phyloP scores from a whole-genome alignment of 2,329 filamentous ascomycete genomes.

The Clarireedia paspali region DNA sequence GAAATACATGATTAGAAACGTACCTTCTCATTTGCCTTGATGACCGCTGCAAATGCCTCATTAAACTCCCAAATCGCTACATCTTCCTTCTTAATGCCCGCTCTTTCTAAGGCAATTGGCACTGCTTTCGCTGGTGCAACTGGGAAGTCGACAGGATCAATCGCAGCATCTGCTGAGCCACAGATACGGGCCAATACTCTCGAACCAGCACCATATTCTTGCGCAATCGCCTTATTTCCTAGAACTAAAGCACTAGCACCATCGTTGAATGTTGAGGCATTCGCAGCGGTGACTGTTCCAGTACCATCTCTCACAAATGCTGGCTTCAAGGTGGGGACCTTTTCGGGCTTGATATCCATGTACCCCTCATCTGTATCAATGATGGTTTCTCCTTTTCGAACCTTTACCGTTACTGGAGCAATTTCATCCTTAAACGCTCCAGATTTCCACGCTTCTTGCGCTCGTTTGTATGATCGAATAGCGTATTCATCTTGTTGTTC shows the following conservation, averaged over 20 bases:
- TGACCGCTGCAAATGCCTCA: constrained; percentile 92
- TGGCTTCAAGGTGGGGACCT: constrained; percentile 78
- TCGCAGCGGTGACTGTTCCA: constrained; percentile 89
- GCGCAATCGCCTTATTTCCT: constrained; percentile 71
- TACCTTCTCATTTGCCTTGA: constrained; percentile 88
- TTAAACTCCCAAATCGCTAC: constrained; percentile 98
- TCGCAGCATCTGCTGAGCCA: constrained; percentile 79
- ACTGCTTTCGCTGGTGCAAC: constrained; percentile 89
- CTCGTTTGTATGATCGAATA: constrained; percentile 79
- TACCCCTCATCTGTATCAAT: constrained; percentile 84
- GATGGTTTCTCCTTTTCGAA: constrained; percentile 73
- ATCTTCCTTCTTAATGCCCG: constrained; percentile 84
- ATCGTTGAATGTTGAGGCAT: constrained; percentile 90
- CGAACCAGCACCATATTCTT: constrained; percentile 68
- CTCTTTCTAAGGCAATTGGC: constrained; percentile 78
- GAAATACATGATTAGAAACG: constrained; percentile 4
- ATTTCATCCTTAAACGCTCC: constrained; percentile 86
- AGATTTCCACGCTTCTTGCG: constrained; percentile 80
- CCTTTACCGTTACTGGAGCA: constrained; percentile 75
- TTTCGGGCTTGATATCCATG: constrained; percentile 78
- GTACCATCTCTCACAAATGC: constrained; percentile 81
- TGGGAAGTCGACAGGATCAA: constrained; percentile 90
- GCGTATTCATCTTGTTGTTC: constrained; percentile 89
- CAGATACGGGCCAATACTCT: constrained; percentile 83
- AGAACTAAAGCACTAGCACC: constrained; percentile 86